Base-by-base conservation (phyloP, 139 green algal species). In the Chlorella ohadii region DNA sequence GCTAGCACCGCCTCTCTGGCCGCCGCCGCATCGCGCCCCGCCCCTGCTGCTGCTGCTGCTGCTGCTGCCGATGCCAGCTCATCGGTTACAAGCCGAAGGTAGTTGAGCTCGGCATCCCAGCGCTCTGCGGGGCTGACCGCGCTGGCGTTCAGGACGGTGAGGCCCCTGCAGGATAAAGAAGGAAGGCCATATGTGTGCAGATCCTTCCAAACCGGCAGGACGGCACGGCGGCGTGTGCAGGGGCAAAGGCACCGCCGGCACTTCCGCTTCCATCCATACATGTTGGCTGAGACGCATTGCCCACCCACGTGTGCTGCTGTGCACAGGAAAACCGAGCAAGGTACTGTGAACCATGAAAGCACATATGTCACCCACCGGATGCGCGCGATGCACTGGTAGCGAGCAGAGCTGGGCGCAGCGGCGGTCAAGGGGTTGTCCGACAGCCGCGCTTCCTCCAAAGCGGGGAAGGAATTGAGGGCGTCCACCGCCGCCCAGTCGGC, bases 131-230 rank as follows among this genome's bases (percentile, higher is more conserved):
- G 70, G 44, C 85, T 89, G 23, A 98, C 88, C 23, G 82, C 84
- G 13, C 93, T 93, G 31, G 92, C 95, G 75, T 98, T 98, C 22
- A 98, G 87, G 72, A 86, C 73, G 13, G 77, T 82, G 57, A 98
- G 86, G 6, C n/a, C 59, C 59, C 76, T 82, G 59, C 38, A 16
- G 36, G 20, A 33, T 4, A 27, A 33, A 38, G 38, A 13, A 55
- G 3, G 22, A 59, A 59, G 15, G n/a, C n/a, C n/a, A n/a, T n/a
- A n/a, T n/a, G n/a, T n/a, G n/a, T n/a, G n/a, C n/a, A n/a, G n/a
- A n/a, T n/a, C n/a, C n/a, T n/a, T n/a, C n/a, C n/a, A n/a, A n/a
- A n/a, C n/a, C n/a, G n/a, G n/a, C n/a, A n/a, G n/a, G n/a, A n/a
- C n/a, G n/a, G n/a, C n/a, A n/a, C n/a, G n/a, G n/a, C n/a, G n/a